These are phyloP conservation scores for Maudiozyma turicensis DNA, from an alignment of 805 yeast genomes.

Conservation along the genomic window DNA sequence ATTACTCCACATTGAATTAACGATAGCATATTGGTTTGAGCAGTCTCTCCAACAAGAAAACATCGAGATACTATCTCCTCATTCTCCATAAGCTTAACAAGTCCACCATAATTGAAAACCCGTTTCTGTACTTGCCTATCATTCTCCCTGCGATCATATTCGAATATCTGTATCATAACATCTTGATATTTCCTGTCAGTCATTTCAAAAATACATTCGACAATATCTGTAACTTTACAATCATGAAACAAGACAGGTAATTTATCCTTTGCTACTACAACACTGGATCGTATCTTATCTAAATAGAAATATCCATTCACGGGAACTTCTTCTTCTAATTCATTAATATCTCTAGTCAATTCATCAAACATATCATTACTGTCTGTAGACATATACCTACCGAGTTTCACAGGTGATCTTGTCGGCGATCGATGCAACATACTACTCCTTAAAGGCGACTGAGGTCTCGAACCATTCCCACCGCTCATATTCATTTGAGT, in stretches of 20 bases:
- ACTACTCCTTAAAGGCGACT: neutral
- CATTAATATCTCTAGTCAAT: neutral
- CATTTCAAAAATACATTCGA: neutral
- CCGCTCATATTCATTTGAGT: neutral
- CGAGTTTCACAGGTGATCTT: neutral
- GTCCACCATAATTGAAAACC: constrained; percentile 22
- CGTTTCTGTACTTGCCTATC: constrained; percentile 12
- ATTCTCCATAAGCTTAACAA: constrained; percentile 11
- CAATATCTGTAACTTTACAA: constrained; percentile 9
- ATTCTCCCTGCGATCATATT: constrained; percentile 15
- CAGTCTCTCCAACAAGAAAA: neutral
- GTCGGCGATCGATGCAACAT: neutral
- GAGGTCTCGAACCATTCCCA: neutral
- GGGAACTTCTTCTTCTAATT: neutral
- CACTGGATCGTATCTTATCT: constrained; percentile 1
- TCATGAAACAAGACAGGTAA: constrained; percentile 4
- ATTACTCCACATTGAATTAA: constrained; percentile 24
- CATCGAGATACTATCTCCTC: constrained; percentile 3
- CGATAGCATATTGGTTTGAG: neutral
- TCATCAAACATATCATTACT: neutral
- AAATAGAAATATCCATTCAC: constrained; percentile 4
- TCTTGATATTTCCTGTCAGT: too few relatives aligned
- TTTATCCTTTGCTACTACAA: neutral
- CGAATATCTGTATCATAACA: constrained; percentile 8
- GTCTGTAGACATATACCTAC: neutral